Evolutionary conservation across 2,329 filamentous ascomycete genomes (phyloP), one percentile per base, ranked within the genome.

Genomic region (Colletotrichum orchidophilum): DNA sequence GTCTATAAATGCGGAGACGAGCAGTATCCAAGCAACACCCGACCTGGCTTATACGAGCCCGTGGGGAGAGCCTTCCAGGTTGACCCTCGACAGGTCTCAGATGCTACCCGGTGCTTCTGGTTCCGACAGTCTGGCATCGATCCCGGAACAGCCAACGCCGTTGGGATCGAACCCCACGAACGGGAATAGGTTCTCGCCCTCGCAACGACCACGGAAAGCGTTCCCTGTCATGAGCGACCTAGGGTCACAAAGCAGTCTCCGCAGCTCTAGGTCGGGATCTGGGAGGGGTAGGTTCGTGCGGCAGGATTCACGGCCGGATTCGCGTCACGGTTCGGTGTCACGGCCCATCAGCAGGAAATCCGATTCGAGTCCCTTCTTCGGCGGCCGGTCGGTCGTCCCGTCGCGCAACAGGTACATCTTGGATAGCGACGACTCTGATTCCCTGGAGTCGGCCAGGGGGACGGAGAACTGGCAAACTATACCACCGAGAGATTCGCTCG

Each of bases 11-110:
- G 64, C 73, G 9, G 59, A 70, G 35, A 31, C 52, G 21, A 65
- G 60, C 39, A 78, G 75, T 35, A 73, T 77, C 21, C 75, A 75
- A 49, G 75, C 66, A n/a, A 76, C 74, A 3, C 74, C 76, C 3
- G 75, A 75, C 1, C 70, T 73, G 15, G 74, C 75, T 15, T 76
- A 76, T 69, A 63, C 42, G 33, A 70, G 58, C 39, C 63, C 66
- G 18, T 67, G 69, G 69, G 53, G 65, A 35, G 69, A 71, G n/a
- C 69, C 69, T 18, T 71, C 69, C 13, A 69, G 69, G 27, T 24
- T 63, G 27, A 59, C 46, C 33, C 64, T 63, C 8, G 59, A 68
- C 35, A 42, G 59, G 21, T 61, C 54, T 11, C n/a, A 21, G 46
- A 35, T 52, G n/a, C 29, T 55, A 15, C 31, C 72, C 57, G 26